These are phyloP conservation scores for Eutrema japonicum DNA, from an alignment of 345 rosid genomes.

Conservation along the genomic window DNA sequence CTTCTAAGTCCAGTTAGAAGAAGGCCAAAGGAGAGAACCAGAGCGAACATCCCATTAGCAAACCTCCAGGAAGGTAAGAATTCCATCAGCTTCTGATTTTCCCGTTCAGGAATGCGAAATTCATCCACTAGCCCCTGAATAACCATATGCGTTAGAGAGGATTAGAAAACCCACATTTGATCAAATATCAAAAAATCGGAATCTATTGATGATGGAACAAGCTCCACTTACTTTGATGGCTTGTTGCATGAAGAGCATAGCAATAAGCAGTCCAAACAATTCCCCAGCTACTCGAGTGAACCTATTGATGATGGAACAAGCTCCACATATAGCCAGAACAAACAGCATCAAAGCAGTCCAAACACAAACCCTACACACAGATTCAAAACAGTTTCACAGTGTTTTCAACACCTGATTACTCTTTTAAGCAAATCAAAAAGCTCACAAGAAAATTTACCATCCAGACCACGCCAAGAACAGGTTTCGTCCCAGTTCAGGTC, in stretches of 20 bases:
- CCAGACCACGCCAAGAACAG: conserved; percentile 92
- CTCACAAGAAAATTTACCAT: conserved; percentile 56
- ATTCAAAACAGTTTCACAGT: conserved; percentile 18
- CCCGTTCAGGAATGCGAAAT: conserved; percentile 73
- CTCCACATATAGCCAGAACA: conserved; percentile 83
- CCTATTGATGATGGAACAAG: conserved; percentile 93
- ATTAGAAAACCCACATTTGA: conserved; percentile 11
- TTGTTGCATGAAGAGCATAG: conserved; percentile 98
- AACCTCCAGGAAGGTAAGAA: conserved; percentile 84
- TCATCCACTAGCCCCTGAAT: conserved; percentile 87
- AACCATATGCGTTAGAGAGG: conserved; percentile 10
- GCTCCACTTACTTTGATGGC: conserved; percentile 79
- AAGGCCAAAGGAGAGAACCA: conserved; percentile 91
- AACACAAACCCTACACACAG: conserved; percentile 76
- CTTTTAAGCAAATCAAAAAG: conserved; percentile 9
- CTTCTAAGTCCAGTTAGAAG: conserved; percentile 75
- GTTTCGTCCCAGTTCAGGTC: conserved; percentile 77
- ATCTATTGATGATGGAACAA: no score
- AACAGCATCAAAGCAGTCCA: conserved; percentile 90
- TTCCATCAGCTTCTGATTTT: conserved; percentile 56
- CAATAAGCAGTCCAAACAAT: conserved; percentile 92
- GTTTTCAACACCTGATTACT: background rate
- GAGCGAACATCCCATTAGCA: conserved; percentile 94
- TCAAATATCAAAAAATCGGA: background rate
- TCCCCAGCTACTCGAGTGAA: conserved; percentile 97